These are phyloP conservation scores for Carex sylvatica DNA, from an alignment of 202 grass and related monocot genomes.

Conservation along the genomic window DNA sequence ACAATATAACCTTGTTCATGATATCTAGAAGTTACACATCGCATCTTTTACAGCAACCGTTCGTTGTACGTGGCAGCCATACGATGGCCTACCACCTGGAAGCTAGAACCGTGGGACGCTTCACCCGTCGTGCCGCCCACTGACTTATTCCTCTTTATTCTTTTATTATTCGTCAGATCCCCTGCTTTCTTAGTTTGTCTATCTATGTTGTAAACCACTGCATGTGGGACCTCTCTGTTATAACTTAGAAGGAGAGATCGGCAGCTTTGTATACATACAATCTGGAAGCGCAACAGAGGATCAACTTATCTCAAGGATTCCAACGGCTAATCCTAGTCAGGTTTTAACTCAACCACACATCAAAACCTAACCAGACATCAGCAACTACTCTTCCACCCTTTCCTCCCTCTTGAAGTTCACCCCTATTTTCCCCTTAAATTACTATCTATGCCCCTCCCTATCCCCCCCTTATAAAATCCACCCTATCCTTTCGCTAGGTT, in stretches of 20 bases:
- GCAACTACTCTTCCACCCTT: neutral
- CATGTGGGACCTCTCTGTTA: too few relatives aligned
- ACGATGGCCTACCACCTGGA: neutral
- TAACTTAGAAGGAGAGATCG: too few relatives aligned
- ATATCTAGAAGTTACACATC: too few relatives aligned
- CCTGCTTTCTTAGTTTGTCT: neutral
- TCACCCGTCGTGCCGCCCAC: conserved; percentile 21
- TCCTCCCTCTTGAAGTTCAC: neutral
- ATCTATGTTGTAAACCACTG: neutral
- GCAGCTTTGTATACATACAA: neutral
- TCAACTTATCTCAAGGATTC: neutral
- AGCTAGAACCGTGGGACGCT: neutral
- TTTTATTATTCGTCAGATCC: conserved; percentile 2
- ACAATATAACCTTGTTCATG: too few relatives aligned
- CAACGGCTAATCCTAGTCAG: conserved; percentile 15
- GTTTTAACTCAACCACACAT: conserved; percentile 23
- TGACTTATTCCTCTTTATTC: neutral
- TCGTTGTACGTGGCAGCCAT: neutral
- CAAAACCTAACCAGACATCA: conserved; percentile 19
- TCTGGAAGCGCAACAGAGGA: neutral
- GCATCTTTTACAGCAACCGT: too few relatives aligned
- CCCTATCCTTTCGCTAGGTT: conserved; percentile 21
- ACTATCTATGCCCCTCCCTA: neutral
- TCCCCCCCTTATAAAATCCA: conserved; percentile 28
- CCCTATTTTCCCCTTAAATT: neutral